A percentile compares a stretch with the other conserved stretches of the same genome.
phyloP scores from a whole-genome alignment of 2,329 filamentous ascomycete genomes.

The Phialophora chinensis region DNA sequence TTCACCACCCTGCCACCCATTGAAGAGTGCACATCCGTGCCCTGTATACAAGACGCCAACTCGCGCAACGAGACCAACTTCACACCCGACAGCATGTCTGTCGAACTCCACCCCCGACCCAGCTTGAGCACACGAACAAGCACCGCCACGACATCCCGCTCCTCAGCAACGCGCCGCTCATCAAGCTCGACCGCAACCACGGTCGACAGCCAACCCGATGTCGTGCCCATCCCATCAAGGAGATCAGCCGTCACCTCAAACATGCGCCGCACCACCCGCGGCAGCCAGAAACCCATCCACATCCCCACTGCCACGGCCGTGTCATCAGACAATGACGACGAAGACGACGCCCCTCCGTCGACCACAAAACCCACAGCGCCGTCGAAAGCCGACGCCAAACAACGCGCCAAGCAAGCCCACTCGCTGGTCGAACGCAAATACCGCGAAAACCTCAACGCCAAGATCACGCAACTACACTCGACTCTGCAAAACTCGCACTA shows the following conservation, averaged over 20 bases:
- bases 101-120: slow-evolving; percentile 31
- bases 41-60: slow-evolving; percentile 31
- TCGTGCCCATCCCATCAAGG: slow-evolving; percentile 30
- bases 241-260: slow-evolving; percentile 12
- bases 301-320: slow-evolving; percentile 14
- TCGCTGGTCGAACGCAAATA: slow-evolving; percentile 40
- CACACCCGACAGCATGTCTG: slow-evolving; percentile 33
- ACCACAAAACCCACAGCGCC: slow-evolving; percentile 28
- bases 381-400: slow-evolving; percentile 36
- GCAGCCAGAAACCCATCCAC: slow-evolving; percentile 8
- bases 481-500: slow-evolving; percentile 38
- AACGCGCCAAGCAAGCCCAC: slow-evolving; percentile 39
- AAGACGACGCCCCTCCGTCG: slow-evolving; percentile 2
- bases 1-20: slow-evolving; percentile 39
- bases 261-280: slow-evolving; percentile 10
- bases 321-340: slow-evolving; percentile 27
- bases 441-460: slow-evolving; percentile 40
- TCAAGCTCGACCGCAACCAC: slow-evolving; percentile 29
- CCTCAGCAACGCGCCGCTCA: slow-evolving; percentile 23
- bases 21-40: slow-evolving; percentile 39
- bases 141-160: slow-evolving; percentile 20
- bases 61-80: slow-evolving; percentile 35
- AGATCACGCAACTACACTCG: slow-evolving; percentile 38
- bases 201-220: slow-evolving; percentile 18
- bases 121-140: slow-evolving; percentile 26